Percentiles rank a stretch among this genome's conserved stretches.
These are phyloP conservation scores for Megacollybia platyphylla DNA, from an alignment of 1,284 basidiomycete species.

Conservation along the genomic window DNA sequence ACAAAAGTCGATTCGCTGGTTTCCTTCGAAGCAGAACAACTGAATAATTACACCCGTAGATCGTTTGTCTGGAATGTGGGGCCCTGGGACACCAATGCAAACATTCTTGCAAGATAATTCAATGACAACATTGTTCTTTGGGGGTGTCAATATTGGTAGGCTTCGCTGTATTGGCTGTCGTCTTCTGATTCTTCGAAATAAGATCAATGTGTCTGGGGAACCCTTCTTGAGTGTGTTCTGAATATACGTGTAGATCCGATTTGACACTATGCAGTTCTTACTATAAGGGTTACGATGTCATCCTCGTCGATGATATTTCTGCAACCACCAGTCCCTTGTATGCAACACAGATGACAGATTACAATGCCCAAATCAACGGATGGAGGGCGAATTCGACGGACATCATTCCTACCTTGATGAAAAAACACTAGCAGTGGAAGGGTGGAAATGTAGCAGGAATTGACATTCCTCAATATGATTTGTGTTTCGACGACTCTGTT, in stretches of 20 bases:
- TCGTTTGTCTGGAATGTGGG: constrained; percentile 18
- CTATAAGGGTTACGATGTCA: constrained; percentile 18
- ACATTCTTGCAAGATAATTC: constrained; percentile 17
- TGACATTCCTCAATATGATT: background rate
- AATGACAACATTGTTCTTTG: constrained; percentile 18
- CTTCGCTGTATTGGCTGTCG: background rate
- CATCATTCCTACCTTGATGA: constrained; percentile 10
- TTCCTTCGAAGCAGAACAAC: background rate
- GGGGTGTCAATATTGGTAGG: constrained; percentile 14
- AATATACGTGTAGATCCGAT: background rate
- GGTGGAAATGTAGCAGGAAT: background rate
- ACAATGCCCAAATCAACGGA: constrained; percentile 14
- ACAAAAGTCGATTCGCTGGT: constrained; percentile 13
- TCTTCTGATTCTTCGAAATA: background rate
- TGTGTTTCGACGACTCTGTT: background rate
- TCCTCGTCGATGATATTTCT: constrained; percentile 17
- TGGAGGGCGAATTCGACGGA: constrained; percentile 17
- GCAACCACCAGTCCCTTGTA: constrained; percentile 15
- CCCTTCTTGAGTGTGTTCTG: constrained; percentile 14
- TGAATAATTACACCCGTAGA: constrained; percentile 7
- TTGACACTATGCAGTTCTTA: constrained; percentile 10
- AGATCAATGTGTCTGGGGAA: constrained; percentile 19
- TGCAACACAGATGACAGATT: constrained; percentile 17
- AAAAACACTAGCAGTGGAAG: background rate
- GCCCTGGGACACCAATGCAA: constrained; percentile 17